Evolutionary conservation across 2,329 filamentous ascomycete species (phyloP).

Genomic region (Parastagonospora nodorum): DNA sequence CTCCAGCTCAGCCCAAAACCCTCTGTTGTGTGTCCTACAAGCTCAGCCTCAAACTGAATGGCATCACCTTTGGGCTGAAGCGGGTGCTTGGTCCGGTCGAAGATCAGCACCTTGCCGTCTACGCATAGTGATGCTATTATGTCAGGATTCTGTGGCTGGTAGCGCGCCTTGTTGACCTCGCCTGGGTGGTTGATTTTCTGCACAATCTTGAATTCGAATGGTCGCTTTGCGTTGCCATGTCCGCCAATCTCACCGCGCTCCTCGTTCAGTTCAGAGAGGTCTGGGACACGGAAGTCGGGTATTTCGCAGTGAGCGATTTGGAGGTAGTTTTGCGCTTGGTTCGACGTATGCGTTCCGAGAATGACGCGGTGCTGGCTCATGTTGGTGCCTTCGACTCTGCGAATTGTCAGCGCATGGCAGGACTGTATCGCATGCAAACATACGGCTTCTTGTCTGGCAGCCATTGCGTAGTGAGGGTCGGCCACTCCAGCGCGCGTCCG

Average conservation of each 20-base stretch:
- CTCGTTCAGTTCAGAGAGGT: conserved; percentile 86
- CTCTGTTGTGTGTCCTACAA: conserved; percentile 83
- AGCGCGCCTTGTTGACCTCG: conserved; percentile 98
- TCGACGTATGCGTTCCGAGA: conserved; percentile 92
- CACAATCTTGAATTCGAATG: conserved; percentile 86
- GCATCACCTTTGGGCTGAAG: conserved; percentile 67
- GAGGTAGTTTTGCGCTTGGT: conserved; percentile 83
- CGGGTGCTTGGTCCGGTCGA: conserved; percentile 93
- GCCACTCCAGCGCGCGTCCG: conserved; percentile 93
- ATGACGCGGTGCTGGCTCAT: conserved; percentile 87
- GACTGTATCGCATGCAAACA: background rate
- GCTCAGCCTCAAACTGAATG: conserved; percentile 80
- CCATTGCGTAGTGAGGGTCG: conserved; percentile 97
- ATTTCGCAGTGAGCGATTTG: conserved; percentile 95
- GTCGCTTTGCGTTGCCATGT: conserved; percentile 77
- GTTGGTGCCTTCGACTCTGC: conserved; percentile 72
- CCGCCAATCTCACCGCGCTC: conserved; percentile 92
- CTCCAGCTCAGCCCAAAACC: conserved; percentile 95
- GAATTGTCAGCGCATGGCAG: conserved; percentile 44
- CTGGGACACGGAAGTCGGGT: conserved; percentile 75
- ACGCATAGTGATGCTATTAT: conserved; percentile 92
- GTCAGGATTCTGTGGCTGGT: conserved; percentile 96
- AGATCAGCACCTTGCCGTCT: conserved; percentile 87
- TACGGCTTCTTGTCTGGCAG: conserved; percentile 72
- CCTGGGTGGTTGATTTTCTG: conserved; percentile 96